Conservation (phyloP, 768 basidiomycete genomes). For the Kwoniella bestiolae region DNA sequence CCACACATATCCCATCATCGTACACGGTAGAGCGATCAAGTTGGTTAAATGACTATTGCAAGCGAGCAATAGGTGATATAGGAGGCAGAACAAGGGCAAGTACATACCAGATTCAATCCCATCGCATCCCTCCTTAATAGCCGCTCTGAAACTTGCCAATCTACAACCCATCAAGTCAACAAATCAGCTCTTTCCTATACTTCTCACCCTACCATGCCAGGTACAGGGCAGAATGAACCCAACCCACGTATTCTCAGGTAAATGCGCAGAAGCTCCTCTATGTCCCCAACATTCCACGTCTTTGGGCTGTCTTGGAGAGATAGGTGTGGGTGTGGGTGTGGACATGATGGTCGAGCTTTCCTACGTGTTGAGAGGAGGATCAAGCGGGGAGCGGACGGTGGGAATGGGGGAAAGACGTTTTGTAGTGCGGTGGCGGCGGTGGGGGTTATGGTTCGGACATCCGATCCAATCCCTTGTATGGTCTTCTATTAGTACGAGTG, state of each 20-base stretch:
- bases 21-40: too few relatives aligned
- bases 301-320: conserved; percentile 28
- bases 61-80: too few relatives aligned
- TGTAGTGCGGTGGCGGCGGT: too few relatives aligned
- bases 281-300: conserved; percentile 57
- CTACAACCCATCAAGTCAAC: not conserved
- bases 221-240: not conserved
- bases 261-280: conserved; percentile 52
- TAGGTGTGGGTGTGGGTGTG: conserved; percentile 5
- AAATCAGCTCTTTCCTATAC: not conserved
- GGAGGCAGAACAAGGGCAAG: not conserved
- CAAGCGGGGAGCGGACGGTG: too few relatives aligned
- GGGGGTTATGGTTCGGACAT: too few relatives aligned
- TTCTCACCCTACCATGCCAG: not conserved
- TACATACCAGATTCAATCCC: conserved; percentile 55
- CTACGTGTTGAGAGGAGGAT: too few relatives aligned
- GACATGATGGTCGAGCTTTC: too few relatives aligned
- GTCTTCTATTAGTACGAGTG: too few relatives aligned
- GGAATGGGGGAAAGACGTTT: too few relatives aligned
- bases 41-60: too few relatives aligned
- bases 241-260: conserved; percentile 56
- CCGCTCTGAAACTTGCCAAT: conserved; percentile 54
- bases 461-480: too few relatives aligned
- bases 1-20: not conserved
- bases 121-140: conserved; percentile 53